A percentile compares a stretch with the other conserved stretches of the same genome.
phyloP scores from a whole-genome alignment of 768 basidiomycete species.

The Pulveroboletus sp. region DNA sequence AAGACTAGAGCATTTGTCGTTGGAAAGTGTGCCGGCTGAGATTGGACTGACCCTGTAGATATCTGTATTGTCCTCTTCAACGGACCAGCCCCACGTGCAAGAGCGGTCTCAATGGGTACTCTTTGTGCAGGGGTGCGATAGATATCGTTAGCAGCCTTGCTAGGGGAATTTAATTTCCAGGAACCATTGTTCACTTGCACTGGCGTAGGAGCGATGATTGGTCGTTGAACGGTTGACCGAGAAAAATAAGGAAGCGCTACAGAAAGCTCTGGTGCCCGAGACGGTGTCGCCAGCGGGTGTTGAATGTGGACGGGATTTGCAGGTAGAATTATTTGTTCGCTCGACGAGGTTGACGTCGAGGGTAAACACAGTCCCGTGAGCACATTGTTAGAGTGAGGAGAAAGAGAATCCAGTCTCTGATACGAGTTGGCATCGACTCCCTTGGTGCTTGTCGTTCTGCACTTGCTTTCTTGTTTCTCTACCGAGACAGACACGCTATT shows the following conservation, averaged over 20 bases:
- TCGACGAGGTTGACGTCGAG: constrained; percentile 13
- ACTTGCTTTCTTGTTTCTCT: constrained; percentile 18
- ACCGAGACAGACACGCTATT: background rate
- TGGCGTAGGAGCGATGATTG: constrained; percentile 28
- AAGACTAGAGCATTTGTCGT: constrained; percentile 31
- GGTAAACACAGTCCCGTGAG: constrained; percentile 37
- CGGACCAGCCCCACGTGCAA: constrained; percentile 47
- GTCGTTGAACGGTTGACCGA: constrained; percentile 21
- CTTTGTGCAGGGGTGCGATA: constrained; percentile 60
- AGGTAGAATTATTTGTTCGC: constrained; percentile 9
- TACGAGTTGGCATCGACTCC: constrained; percentile 15
- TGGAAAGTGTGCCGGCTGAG: constrained; percentile 13
- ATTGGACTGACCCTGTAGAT: constrained; percentile 21
- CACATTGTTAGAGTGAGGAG: constrained; percentile 49
- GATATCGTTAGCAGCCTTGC: constrained; percentile 36
- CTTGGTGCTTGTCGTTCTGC: constrained; percentile 26
- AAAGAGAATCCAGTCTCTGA: constrained; percentile 51
- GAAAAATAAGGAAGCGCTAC: constrained; percentile 16
- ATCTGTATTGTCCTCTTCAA: constrained; percentile 41
- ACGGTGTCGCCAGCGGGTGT: constrained; percentile 22
- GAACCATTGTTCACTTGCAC: constrained; percentile 13
- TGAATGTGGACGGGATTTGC: constrained; percentile 4
- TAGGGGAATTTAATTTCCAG: constrained; percentile 23
- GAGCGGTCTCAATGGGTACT: constrained; percentile 51
- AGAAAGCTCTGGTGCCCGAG: constrained; percentile 12